Percentiles rank a stretch among this genome's conserved stretches.
Conservation (phyloP, 495 filamentous ascomycete species). For the Tuber aestivum region DNA sequence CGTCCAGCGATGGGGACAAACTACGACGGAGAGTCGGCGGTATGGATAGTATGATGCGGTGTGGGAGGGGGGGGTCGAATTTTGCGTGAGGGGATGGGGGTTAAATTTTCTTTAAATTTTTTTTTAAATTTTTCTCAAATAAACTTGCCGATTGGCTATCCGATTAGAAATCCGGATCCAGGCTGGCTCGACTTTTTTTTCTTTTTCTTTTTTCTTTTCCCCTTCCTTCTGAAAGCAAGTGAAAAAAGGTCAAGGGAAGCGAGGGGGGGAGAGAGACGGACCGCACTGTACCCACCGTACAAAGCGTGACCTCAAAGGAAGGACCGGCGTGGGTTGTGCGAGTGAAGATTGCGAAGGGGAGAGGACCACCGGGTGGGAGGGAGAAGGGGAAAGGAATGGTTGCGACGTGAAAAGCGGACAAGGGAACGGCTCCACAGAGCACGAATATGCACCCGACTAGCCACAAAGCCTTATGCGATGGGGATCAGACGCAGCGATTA, state of each 20-base stretch:
- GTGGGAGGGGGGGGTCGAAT: not conserved
- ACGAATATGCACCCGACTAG: not conserved
- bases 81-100: not conserved
- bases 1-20: constrained; percentile 3
- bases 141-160: not conserved
- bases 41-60: not conserved
- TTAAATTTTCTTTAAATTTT: no score
- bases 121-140: no score
- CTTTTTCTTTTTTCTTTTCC: not conserved
- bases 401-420: not conserved
- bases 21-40: constrained; percentile 1
- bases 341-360: not conserved
- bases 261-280: not conserved
- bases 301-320: not conserved
- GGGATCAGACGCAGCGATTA: not conserved
- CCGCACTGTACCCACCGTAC: not conserved
- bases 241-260: not conserved
- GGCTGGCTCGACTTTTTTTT: not conserved
- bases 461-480: not conserved
- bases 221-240: not conserved
- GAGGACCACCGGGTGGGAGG: not conserved
- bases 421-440: not conserved
- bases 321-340: not conserved
- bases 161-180: not conserved
- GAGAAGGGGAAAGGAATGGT: constrained; percentile 14